Base-by-base conservation (phyloP, 192 early-diverging fungal species). In the Mortierella claussenii region DNA sequence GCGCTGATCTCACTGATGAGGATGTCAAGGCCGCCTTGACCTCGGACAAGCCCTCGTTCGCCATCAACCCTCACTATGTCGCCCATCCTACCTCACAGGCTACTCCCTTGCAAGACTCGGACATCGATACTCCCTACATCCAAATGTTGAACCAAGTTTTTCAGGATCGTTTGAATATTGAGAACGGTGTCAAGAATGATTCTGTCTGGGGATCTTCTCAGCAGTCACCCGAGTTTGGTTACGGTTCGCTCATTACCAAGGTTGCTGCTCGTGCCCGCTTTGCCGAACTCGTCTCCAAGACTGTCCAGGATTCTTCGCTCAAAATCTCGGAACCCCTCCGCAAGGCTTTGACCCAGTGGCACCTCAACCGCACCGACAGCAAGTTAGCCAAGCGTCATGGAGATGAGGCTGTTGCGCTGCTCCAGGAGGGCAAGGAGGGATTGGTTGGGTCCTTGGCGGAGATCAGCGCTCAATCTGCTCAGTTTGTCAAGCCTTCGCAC, bases 181-280 rank as follows among this genome's bases (percentile, higher is more conserved):
- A 92, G 53, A 97, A 97, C 80, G 92, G 90, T 1, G 71, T 89
- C 59, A 84, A 88, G 52, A 81, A 84, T 61, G 43, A 69, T n/a
- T 89, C 94, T 56, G 85, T 95, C 59, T 92, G 91, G 91, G 87
- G 85, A 53, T 65, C 79, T n/a, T 55, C 78, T 50, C 73, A 82
- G 59, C 82, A 88, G n/a, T 91, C 82, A 56, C 93, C 94, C 49
- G 94, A 97, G 82, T 96, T 90, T 82, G 95, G 94, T 30, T 94
- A 94, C 68, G 95, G 95, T 45, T 82, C 86, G 49, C 82, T 94
- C 32, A 65, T 94, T 6, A 85, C 87, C 26, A 85, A 86, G 59
- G 80, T 89, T 54, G 90, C 89, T 73, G 76, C 84, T 58, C 93
- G 94, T 58, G 68, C 82, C 24, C 88, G 85, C 32, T 86, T 95